Evolutionary conservation across 2,329 filamentous ascomycete genomes (phyloP).

Genomic region (Calonectria henricotiae): DNA sequence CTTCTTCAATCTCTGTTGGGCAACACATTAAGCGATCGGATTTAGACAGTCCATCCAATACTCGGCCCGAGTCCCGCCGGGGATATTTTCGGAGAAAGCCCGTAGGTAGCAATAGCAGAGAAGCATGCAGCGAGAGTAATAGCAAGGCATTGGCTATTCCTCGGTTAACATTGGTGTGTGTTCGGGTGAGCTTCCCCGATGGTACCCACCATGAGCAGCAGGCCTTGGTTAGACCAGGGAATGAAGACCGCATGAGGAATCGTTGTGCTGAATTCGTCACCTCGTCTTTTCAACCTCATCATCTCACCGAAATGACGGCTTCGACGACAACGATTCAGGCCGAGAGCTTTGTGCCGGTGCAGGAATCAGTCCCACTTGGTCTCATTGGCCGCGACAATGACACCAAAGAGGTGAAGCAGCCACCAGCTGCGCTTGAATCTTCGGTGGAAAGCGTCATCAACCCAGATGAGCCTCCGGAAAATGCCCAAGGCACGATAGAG

Average conservation of each 20-base stretch:
- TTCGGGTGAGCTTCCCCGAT: constrained; percentile 7
- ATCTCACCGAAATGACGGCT: constrained; percentile 4
- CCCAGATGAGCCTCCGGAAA: constrained; percentile 46
- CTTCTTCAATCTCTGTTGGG: not conserved
- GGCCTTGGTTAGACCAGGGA: not conserved
- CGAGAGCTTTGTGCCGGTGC: not conserved
- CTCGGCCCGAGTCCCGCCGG: constrained; percentile 4
- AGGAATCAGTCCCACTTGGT: constrained; percentile 23
- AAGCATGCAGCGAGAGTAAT: not conserved
- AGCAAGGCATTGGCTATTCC: constrained; percentile 8
- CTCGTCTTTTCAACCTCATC: not conserved
- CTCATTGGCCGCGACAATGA: not conserved
- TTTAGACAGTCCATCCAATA: not conserved
- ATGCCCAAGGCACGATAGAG: constrained; percentile 53
- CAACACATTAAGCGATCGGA: too few species aligned
- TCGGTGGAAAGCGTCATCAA: constrained; percentile 23
- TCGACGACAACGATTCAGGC: constrained; percentile 22
- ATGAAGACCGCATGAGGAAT: constrained; percentile 4
- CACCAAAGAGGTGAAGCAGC: not conserved
- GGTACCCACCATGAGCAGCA: not conserved
- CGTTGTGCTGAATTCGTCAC: not conserved
- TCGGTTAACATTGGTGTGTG: not conserved
- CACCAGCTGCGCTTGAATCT: constrained; percentile 3
- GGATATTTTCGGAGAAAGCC: constrained; percentile 1
- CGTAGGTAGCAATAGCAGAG: not conserved